Conservation (phyloP, 352 stramenopile genomes). For the Globisporangium nagaii region DNA sequence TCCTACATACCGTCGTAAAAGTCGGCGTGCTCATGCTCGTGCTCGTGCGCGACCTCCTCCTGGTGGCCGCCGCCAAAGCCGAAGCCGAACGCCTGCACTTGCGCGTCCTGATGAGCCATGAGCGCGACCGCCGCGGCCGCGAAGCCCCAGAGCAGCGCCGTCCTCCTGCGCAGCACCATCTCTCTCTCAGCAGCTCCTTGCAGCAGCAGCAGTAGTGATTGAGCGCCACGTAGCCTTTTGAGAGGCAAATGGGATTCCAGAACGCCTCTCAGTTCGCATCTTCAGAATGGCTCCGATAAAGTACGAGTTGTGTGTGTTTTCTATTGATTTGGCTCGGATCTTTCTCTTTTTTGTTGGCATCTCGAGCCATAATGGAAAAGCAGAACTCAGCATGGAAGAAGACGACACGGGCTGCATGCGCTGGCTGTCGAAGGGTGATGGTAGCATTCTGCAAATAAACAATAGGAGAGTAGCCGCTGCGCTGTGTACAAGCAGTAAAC, state of each 20-base stretch:
- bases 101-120: conserved; percentile 18
- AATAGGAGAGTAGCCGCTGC: no score
- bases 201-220: no score
- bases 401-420: no score
- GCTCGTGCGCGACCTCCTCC: conserved; percentile 10
- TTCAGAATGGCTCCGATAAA: not conserved
- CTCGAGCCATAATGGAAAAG: no score
- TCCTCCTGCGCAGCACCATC: conserved; percentile 22
- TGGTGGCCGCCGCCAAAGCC: conserved; percentile 46
- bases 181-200: not conserved
- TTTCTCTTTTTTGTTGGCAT: no score
- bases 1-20: conserved; percentile 58
- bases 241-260: not conserved
- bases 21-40: conserved; percentile 62
- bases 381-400: no score
- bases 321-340: no score
- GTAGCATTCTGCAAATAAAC: no score
- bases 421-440: no score
- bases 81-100: conserved; percentile 38
- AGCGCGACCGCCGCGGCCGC: conserved; percentile 22
- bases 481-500: no score
- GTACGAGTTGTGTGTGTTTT: not conserved
- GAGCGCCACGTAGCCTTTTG: conserved; percentile 5
- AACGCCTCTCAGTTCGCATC: conserved; percentile 1
- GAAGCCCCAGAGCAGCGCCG: conserved; percentile 20